Base-by-base conservation (phyloP, 768 basidiomycete species). In the Leucosporidium creatinivorum region DNA sequence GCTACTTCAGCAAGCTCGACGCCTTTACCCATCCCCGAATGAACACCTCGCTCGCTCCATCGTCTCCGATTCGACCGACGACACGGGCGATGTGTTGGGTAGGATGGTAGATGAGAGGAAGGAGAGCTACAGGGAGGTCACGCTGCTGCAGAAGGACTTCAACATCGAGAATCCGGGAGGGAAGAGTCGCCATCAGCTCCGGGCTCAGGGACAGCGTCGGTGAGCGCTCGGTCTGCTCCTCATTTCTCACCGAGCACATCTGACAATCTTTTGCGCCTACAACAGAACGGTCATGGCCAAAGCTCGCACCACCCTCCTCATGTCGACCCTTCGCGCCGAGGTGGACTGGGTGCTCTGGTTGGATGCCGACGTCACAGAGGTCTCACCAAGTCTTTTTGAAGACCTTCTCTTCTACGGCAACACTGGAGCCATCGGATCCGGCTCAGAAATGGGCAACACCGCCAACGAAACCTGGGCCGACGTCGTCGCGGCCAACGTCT, bases 271-370 rank as follows among this genome's bases (percentile, higher is more conserved):
- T 17, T 54, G 12, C 21, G 9, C 51, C 9, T 10, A 7, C 25
- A 47, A 55, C 57, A 64, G 69, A n/a, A 54, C 65, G 9, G 52
- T 68, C 56, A 63, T 71, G 58, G 70, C 70, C 33, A 51, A 57
- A 61, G 66, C 67, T 12, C 61, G 70, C 13, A 68, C 70, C 15
- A 69, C 56, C 54, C 70, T 71, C 18, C 61, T 71, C 25, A 68
- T 68, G 12, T 60, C 70, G 7, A 68, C 70, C 5, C 63, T 71
- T 23, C 58, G 66, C 39, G 65, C 66, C 9, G 31, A 60, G 18
- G 58, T 64, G 28, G 70, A 71, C 49, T 71, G 70, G 70, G 70
- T 71, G 1, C 62, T 71, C 33, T 71, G 70, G 70, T 48, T 71
- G 31, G 70, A 71, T 50, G 31, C 58, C 21, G 70, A 71, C 58